Conservation (phyloP, 164 flowering plant genomes). For the Dillenia suffruticosa region DNA sequence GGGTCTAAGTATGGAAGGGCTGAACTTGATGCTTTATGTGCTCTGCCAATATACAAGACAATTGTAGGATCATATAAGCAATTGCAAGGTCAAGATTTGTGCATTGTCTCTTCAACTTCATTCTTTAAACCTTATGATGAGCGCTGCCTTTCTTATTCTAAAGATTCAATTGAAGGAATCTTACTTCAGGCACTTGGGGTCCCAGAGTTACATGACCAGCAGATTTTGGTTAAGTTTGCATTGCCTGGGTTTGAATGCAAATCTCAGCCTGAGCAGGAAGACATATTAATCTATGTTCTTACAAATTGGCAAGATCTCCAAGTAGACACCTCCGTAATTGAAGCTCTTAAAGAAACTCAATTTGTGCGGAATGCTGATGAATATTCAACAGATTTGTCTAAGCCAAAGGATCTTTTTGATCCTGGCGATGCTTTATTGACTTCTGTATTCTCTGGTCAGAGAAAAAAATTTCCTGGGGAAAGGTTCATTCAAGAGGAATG, state of each 20-base stretch:
- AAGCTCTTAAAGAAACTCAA: conserved; percentile 65
- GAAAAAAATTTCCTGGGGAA: conserved; percentile 88
- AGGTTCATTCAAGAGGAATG: conserved; percentile 76
- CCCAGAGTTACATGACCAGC: conserved; percentile 72
- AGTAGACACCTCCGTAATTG: conserved; percentile 54
- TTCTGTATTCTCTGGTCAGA: conserved; percentile 79
- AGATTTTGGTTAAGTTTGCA: conserved; percentile 80
- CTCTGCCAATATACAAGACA: conserved; percentile 80
- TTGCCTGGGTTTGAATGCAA: conserved; percentile 78
- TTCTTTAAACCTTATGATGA: conserved; percentile 80
- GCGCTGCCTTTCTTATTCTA: conserved; percentile 57
- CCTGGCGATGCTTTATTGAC: conserved; percentile 70
- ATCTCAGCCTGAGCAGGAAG: conserved; percentile 70
- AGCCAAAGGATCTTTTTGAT: conserved; percentile 78
- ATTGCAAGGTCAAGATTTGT: conserved; percentile 53
- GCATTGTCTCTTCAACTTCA: conserved; percentile 71
- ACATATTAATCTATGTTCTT: conserved; percentile 67
- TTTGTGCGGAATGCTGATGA: conserved; percentile 83
- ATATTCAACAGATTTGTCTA: conserved; percentile 44
- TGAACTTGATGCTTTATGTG: conserved; percentile 72
- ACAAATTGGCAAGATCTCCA: conserved; percentile 87
- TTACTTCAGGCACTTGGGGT: conserved; percentile 75
- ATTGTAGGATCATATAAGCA: conserved; percentile 60
- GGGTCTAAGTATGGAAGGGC: conserved; percentile 52
- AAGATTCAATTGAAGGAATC: conserved; percentile 46